phyloP scores from a whole-genome alignment of 1,284 basidiomycete species.

The Cryptococcus deneoformans region DNA sequence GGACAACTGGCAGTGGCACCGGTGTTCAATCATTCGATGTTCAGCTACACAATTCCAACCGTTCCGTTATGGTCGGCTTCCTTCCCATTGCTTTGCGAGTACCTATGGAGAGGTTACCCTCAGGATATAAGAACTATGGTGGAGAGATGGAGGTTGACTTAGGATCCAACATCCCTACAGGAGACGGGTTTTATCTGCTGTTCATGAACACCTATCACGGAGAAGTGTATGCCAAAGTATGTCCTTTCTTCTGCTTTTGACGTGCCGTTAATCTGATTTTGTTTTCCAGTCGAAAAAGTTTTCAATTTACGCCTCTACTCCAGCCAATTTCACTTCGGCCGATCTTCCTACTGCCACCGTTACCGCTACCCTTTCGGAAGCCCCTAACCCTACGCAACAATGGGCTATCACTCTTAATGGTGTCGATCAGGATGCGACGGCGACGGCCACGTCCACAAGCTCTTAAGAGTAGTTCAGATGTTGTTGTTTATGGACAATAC shows the following conservation, averaged over 20 bases:
- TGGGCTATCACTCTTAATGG: slow-evolving; percentile 45
- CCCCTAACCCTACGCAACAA: slow-evolving; percentile 45
- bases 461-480: not conserved
- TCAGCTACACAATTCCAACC: slow-evolving; percentile 46
- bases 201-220: slow-evolving; percentile 45
- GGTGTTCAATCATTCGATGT: slow-evolving; percentile 48
- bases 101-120: slow-evolving; percentile 34
- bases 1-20: slow-evolving; percentile 42
- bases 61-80: slow-evolving; percentile 43
- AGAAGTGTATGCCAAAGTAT: slow-evolving; percentile 41
- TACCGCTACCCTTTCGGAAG: slow-evolving; percentile 31
- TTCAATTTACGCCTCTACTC: slow-evolving; percentile 30
- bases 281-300: slow-evolving; percentile 35
- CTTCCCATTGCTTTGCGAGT: slow-evolving; percentile 42
- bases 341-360: slow-evolving; percentile 41
- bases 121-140: slow-evolving; percentile 40
- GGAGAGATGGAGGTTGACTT: slow-evolving; percentile 48
- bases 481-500: too few species aligned
- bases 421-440: slow-evolving; percentile 36
- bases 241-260: not conserved
- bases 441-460: slow-evolving; percentile 9
- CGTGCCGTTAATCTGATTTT: not conserved
- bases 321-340: slow-evolving; percentile 36
- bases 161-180: slow-evolving; percentile 28
- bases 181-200: slow-evolving; percentile 34